Conservation (phyloP, 208 protist genomes). For the Wallacemonas sp. region DNA sequence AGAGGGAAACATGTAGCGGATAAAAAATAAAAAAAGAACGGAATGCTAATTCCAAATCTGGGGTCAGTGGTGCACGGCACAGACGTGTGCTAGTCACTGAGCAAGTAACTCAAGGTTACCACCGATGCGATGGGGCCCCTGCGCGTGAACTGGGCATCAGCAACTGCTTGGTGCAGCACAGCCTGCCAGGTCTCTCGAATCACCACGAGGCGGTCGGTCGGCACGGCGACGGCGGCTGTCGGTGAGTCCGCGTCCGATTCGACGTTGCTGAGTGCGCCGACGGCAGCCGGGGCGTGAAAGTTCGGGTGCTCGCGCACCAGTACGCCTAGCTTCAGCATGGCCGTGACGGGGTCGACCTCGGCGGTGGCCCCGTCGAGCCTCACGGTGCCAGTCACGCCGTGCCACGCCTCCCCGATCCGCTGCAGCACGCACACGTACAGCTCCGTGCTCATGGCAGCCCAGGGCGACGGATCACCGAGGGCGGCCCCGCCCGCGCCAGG, state of each 20-base stretch:
- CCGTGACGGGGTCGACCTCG: neutral
- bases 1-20: too few relatives aligned
- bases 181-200: neutral
- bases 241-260: neutral
- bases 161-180: neutral
- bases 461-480: neutral
- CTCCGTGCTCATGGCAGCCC: neutral
- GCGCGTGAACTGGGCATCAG: neutral
- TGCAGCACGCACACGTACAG: neutral
- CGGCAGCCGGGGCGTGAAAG: neutral
- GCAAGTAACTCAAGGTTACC: neutral
- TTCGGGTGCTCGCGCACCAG: neutral
- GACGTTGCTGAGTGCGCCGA: neutral
- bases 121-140: neutral
- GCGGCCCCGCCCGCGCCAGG: too few relatives aligned
- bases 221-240: neutral
- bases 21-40: neutral
- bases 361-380: neutral
- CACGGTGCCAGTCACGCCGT: neutral
- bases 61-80: too few relatives aligned
- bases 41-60: too few relatives aligned
- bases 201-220: neutral
- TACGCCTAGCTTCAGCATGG: constrained; percentile 2
- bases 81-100: too few relatives aligned
- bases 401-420: too few relatives aligned